A percentile compares a stretch with the other conserved stretches of the same genome.
phyloP scores from a whole-genome alignment of 1,139 yeast species.

The Meyerozyma carpophila region DNA sequence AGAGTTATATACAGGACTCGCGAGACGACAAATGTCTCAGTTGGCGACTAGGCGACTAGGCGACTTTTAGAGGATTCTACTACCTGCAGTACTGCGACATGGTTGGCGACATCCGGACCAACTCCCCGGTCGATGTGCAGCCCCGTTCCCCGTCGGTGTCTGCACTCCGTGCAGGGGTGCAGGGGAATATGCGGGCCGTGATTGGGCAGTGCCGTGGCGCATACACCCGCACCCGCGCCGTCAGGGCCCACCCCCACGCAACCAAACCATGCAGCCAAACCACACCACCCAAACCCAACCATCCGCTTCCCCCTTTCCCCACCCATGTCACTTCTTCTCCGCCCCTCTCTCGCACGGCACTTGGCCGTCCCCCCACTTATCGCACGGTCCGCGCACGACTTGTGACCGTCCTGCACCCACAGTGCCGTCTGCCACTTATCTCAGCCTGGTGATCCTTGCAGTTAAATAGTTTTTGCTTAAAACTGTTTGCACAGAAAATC shows the following conservation, averaged over 20 bases:
- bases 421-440: neutral
- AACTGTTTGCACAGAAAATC: neutral
- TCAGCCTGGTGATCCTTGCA: neutral
- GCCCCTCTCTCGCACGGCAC: no score
- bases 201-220: neutral
- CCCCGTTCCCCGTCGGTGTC: neutral
- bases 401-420: neutral
- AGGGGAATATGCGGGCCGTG: neutral
- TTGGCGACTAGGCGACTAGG: no score
- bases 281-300: no score
- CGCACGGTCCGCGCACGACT: neutral
- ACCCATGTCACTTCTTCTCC: no score
- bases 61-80: no score
- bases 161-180: neutral
- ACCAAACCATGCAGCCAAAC: neutral
- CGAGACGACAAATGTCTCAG: no score
- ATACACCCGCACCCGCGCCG: no score
- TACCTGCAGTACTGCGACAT: no score
- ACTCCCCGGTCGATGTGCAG: neutral
- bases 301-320: no score
- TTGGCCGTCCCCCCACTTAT: no score
- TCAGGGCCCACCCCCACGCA: neutral
- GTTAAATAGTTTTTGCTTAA: neutral
- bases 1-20: no score
- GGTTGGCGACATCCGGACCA: neutral